Evolutionary conservation across 2,329 filamentous ascomycete genomes (phyloP).

Genomic region (Calonectria montana): DNA sequence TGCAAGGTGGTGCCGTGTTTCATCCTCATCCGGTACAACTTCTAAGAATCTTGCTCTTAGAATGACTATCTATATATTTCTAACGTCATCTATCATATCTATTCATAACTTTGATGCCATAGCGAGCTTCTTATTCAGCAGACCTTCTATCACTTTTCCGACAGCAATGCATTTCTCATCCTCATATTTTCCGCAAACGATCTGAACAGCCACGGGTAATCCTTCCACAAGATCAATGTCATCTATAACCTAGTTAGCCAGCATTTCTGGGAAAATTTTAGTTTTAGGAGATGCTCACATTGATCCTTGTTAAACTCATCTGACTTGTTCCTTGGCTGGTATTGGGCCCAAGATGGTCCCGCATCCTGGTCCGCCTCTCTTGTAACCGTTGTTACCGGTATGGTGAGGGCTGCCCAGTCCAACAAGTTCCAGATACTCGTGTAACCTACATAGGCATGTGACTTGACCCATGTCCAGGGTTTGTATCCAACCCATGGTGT

Average conservation of each 20-base stretch:
- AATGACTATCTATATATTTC: not conserved
- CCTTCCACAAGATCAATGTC: slow-evolving; percentile 20
- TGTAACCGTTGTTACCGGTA: slow-evolving; percentile 18
- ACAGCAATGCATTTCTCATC: slow-evolving; percentile 27
- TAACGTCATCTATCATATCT: too few relatives aligned
- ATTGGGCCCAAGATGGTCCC: not conserved
- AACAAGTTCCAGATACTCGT: slow-evolving; percentile 20
- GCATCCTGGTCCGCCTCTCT: not conserved
- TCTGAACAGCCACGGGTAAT: slow-evolving; percentile 17
- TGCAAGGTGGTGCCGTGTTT: too few relatives aligned
- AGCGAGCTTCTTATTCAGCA: not conserved
- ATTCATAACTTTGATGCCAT: not conserved
- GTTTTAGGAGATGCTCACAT: not conserved
- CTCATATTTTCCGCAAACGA: slow-evolving; percentile 22
- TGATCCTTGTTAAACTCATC: slow-evolving; percentile 26
- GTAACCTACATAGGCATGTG: slow-evolving; percentile 22
- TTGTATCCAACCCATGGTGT: slow-evolving; percentile 25
- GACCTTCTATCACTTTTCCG: slow-evolving; percentile 14
- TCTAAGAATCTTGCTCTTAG: not conserved
- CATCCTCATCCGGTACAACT: too few relatives aligned
- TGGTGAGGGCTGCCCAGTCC: slow-evolving; percentile 19
- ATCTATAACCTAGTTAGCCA: not conserved
- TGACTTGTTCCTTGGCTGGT: slow-evolving; percentile 13
- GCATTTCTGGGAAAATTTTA: not conserved
- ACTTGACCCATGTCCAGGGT: slow-evolving; percentile 28